phyloP scores from a whole-genome alignment of 805 yeast species.

The Ogataea paradorogensis region DNA sequence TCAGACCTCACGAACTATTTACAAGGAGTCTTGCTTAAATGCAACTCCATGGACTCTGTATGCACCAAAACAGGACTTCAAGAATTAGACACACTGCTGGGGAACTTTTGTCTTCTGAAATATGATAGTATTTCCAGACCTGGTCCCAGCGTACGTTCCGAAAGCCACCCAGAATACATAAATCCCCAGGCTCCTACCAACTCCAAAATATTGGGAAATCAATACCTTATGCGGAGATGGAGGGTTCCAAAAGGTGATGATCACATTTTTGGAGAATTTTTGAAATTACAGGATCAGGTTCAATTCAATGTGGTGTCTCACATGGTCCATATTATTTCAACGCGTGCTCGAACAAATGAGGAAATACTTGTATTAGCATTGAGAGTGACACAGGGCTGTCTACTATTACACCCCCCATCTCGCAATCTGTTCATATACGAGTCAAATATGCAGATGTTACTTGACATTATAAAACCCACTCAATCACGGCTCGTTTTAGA shows the following conservation, averaged over 20 bases:
- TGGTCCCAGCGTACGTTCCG: background rate
- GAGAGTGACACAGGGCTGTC: constrained; percentile 54
- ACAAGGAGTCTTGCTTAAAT: background rate
- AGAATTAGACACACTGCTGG: background rate
- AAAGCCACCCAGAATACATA: background rate
- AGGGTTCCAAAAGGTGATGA: constrained; percentile 3
- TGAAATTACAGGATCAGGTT: constrained; percentile 49
- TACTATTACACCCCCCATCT: constrained; percentile 57
- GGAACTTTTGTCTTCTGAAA: constrained; percentile 3
- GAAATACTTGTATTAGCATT: constrained; percentile 24
- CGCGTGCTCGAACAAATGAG: constrained; percentile 9
- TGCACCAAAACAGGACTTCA: background rate
- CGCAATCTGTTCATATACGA: constrained; percentile 45
- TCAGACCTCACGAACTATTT: background rate
- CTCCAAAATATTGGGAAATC: background rate
- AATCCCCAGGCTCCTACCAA: background rate
- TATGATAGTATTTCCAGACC: background rate
- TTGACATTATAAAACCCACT: constrained; percentile 24
- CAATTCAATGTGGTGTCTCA: constrained; percentile 47
- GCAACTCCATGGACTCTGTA: background rate
- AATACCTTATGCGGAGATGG: constrained; percentile 2
- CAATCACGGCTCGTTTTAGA: constrained; percentile 30
- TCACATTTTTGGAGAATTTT: constrained; percentile 31
- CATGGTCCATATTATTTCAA: constrained; percentile 30
- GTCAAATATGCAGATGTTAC: constrained; percentile 37